Evolutionary conservation across 169 alveolate genomes (phyloP).

Genomic region (Toxoplasma gondii): DNA sequence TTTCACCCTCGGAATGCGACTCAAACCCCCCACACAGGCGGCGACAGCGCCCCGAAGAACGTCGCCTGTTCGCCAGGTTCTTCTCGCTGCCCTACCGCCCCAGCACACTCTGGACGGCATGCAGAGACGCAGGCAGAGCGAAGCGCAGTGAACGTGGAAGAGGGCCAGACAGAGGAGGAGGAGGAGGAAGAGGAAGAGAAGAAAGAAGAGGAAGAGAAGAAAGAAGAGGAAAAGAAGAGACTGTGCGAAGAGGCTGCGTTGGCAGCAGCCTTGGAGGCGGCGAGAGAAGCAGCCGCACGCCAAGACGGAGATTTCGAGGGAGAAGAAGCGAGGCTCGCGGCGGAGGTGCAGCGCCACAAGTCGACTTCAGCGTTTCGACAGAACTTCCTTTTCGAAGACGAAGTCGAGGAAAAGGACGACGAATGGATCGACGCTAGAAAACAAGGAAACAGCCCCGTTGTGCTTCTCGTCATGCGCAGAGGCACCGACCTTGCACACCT

Average conservation of each 20-base stretch:
- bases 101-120: not conserved
- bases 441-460: not conserved
- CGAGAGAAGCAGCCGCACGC: not conserved
- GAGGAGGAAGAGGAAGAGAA: no score
- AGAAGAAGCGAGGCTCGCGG: not conserved
- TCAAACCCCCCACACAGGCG: not conserved
- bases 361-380: not conserved
- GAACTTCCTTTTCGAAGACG: not conserved
- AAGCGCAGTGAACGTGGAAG: not conserved
- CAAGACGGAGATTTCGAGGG: not conserved
- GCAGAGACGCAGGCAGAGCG: no score
- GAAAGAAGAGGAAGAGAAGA: not conserved
- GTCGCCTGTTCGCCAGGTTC: not conserved
- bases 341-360: not conserved
- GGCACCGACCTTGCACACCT: not conserved
- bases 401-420: not conserved
- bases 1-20: not conserved
- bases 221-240: not conserved
- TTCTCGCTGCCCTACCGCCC: not conserved
- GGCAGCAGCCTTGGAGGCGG: not conserved
- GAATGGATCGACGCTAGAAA: not conserved
- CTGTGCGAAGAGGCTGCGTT: not conserved
- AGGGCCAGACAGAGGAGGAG: not conserved
- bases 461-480: not conserved
- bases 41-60: not conserved